A percentile compares a stretch with the other conserved stretches of the same genome.
Conservation (phyloP, 768 basidiomycete species). For the Panaeolus papilionaceus region DNA sequence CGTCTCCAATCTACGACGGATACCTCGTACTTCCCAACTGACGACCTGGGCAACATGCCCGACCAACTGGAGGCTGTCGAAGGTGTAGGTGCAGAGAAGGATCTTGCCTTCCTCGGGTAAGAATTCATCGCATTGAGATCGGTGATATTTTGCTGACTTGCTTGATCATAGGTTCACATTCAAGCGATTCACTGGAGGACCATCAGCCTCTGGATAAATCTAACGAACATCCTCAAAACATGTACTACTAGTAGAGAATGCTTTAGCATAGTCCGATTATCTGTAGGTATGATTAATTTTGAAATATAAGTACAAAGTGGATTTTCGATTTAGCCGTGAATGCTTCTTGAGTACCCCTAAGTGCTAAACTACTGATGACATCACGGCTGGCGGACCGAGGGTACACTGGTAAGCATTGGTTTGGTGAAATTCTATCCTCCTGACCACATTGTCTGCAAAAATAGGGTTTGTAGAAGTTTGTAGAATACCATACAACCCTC, state of each 20-base stretch:
- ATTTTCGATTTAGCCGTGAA: conserved; percentile 13
- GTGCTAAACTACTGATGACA: conserved; percentile 8
- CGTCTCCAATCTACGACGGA: conserved; percentile 91
- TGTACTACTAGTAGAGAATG: conserved; percentile 11
- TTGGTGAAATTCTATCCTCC: background rate
- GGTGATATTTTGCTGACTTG: conserved; percentile 18
- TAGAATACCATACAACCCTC: background rate
- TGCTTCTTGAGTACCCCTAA: conserved; percentile 9
- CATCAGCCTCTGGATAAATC: conserved; percentile 34
- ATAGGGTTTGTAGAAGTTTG: background rate
- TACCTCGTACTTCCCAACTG: conserved; percentile 96
- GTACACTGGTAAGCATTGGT: background rate
- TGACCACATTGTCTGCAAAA: conserved; percentile 7
- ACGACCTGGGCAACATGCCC: conserved; percentile 80
- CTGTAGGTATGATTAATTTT: conserved; percentile 14
- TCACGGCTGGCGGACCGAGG: conserved; percentile 1
- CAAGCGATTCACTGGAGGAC: conserved; percentile 68
- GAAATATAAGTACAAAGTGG: conserved; percentile 13
- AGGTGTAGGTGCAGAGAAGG: conserved; percentile 68
- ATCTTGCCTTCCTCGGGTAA: conserved; percentile 71
- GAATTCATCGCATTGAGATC: conserved; percentile 24
- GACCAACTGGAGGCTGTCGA: conserved; percentile 66
- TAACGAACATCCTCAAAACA: conserved; percentile 3
- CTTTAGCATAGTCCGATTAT: conserved; percentile 5
- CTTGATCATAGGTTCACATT: conserved; percentile 71